Conservation (phyloP, 352 stramenopile species). For the Globisporangium barbulae region DNA sequence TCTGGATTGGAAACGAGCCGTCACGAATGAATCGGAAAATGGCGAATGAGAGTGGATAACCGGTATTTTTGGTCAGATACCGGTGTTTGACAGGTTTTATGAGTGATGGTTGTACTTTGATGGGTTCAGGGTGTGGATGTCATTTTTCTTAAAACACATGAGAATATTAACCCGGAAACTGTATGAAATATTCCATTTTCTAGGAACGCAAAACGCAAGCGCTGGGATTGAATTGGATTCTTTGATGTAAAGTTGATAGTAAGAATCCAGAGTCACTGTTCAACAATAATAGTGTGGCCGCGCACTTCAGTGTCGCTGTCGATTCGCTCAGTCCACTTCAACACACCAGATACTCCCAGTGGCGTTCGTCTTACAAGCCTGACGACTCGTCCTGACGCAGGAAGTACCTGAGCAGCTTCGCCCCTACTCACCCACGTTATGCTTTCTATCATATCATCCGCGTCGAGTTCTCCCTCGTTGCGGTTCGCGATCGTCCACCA, state of each 20-base stretch:
- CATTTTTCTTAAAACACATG: too few relatives aligned
- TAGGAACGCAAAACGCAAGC: too few relatives aligned
- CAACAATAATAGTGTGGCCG: too few relatives aligned
- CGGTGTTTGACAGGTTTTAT: neutral
- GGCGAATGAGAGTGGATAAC: neutral
- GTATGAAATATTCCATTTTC: neutral
- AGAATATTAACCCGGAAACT: neutral
- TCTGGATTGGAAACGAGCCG: constrained; percentile 8
- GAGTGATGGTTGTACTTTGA: too few relatives aligned
- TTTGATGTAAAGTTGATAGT: too few relatives aligned
- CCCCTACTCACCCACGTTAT: neutral
- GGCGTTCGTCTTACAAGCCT: neutral
- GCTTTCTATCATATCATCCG: neutral
- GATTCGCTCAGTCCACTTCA: too few relatives aligned
- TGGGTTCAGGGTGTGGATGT: too few relatives aligned
- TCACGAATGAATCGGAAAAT: constrained; percentile 1
- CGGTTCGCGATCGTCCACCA: neutral
- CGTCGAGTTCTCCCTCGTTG: neutral
- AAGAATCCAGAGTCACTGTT: too few relatives aligned
- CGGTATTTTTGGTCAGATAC: neutral
- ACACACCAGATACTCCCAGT: too few relatives aligned
- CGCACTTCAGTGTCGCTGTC: too few relatives aligned
- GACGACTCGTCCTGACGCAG: neutral
- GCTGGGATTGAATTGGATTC: too few relatives aligned
- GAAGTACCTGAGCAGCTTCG: neutral